phyloP scores from a whole-genome alignment of 768 basidiomycete genomes.

The Antrodiella citrinella region DNA sequence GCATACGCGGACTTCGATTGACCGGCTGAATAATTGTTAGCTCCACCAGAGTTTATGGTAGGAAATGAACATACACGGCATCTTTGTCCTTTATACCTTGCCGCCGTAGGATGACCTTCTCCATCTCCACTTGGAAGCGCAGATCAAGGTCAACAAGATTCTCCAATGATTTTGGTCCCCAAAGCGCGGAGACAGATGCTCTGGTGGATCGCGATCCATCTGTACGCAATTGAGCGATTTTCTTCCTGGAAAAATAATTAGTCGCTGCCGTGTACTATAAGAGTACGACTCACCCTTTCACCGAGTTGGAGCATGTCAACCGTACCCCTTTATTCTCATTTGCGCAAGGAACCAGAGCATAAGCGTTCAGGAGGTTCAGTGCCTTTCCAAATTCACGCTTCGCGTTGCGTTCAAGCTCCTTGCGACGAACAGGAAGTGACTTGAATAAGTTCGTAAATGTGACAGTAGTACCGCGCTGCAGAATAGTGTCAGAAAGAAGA shows the following conservation, averaged over 20 bases:
- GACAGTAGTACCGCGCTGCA: slow-evolving; percentile 83
- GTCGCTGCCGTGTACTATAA: background rate
- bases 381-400: slow-evolving; percentile 90
- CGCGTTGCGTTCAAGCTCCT: slow-evolving; percentile 81
- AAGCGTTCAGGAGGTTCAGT: slow-evolving; percentile 73
- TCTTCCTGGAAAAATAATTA: slow-evolving; percentile 33
- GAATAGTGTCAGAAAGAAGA: background rate
- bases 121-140: slow-evolving; percentile 58
- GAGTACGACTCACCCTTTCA: slow-evolving; percentile 53
- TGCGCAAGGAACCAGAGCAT: slow-evolving; percentile 79
- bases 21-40: slow-evolving; percentile 1
- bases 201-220: slow-evolving; percentile 56
- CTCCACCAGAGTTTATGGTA: background rate
- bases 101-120: slow-evolving; percentile 40
- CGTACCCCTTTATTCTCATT: slow-evolving; percentile 53
- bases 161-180: slow-evolving; percentile 78
- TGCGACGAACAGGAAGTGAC: slow-evolving; percentile 82
- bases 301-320: slow-evolving; percentile 62
- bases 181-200: slow-evolving; percentile 64
- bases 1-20: slow-evolving; percentile 44
- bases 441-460: slow-evolving; percentile 63
- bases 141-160: slow-evolving; percentile 69
- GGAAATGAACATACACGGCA: background rate
- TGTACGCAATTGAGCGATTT: slow-evolving; percentile 64
- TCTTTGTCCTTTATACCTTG: slow-evolving; percentile 26